Percentiles rank a stretch among this genome's conserved stretches.
Evolutionary conservation across 208 protist genomes (phyloP).

Genomic region (Wallacemonas sp.): DNA sequence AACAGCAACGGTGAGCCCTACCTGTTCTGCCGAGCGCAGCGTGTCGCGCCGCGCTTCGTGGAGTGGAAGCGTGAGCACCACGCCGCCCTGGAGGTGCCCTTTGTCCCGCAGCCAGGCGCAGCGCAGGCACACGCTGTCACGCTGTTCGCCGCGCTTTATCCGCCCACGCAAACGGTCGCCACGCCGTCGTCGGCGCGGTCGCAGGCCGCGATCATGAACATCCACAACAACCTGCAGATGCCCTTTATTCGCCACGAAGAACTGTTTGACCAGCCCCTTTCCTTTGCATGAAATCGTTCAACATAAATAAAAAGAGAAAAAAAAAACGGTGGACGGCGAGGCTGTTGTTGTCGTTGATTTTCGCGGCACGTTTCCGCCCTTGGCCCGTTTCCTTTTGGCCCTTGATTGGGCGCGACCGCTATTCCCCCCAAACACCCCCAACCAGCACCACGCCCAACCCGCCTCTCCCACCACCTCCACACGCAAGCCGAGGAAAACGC

Average conservation of each 20-base stretch:
- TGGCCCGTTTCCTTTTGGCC: no score
- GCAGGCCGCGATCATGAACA: constrained; percentile 20
- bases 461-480: no score
- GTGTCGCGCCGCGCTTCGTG: constrained; percentile 44
- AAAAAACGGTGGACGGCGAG: background rate
- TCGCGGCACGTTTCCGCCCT: background rate
- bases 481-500: no score
- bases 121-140: constrained; percentile 13
- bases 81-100: constrained; percentile 21
- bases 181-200: constrained; percentile 22
- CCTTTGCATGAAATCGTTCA: constrained; percentile 10
- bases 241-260: constrained; percentile 48
- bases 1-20: constrained; percentile 60
- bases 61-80: constrained; percentile 39
- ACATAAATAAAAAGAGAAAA: constrained; percentile 12
- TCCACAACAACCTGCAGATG: constrained; percentile 32
- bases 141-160: constrained; percentile 51
- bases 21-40: constrained; percentile 55
- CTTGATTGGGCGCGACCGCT: no score
- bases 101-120: constrained; percentile 22
- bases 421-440: no score
- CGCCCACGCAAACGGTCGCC: constrained; percentile 23
- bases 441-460: no score
- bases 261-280: constrained; percentile 35
- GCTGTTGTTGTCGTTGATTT: background rate